phyloP scores from a whole-genome alignment of 345 rosid species.

The Acer negundo region DNA sequence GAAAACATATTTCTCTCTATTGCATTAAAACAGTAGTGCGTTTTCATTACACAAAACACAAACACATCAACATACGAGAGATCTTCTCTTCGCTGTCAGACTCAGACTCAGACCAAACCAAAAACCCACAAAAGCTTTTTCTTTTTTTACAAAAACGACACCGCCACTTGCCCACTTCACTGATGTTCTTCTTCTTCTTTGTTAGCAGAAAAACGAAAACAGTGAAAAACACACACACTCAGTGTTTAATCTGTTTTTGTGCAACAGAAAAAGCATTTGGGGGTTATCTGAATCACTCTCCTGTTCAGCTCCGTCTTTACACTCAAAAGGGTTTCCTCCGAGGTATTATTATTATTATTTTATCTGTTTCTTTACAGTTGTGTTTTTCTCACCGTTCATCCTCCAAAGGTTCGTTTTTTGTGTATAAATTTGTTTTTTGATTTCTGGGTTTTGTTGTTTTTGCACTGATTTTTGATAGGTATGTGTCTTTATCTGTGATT shows the following conservation, averaged over 20 bases:
- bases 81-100: conserved; percentile 32
- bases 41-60: conserved; percentile 14
- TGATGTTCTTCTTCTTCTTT: not conserved
- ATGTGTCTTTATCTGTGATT: not conserved
- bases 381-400: not conserved
- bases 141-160: not conserved
- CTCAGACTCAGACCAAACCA: not conserved
- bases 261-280: not conserved
- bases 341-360: conserved; percentile 25
- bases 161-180: not conserved
- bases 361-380: not conserved
- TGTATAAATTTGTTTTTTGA: not conserved
- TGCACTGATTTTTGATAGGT: not conserved
- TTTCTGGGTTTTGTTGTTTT: conserved; percentile 9
- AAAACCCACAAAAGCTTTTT: not conserved
- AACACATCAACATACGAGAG: not conserved
- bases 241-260: conserved; percentile 2
- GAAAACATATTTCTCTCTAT: conserved; percentile 5
- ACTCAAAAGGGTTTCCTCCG: conserved; percentile 1
- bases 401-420: not conserved
- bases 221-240: not conserved
- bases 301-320: not conserved
- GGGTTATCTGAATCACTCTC: not conserved
- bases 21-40: conserved; percentile 21
- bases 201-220: not conserved